Evolutionary conservation across 73 alveolate genomes (phyloP).

Genomic region (Symbiodinium natans): DNA sequence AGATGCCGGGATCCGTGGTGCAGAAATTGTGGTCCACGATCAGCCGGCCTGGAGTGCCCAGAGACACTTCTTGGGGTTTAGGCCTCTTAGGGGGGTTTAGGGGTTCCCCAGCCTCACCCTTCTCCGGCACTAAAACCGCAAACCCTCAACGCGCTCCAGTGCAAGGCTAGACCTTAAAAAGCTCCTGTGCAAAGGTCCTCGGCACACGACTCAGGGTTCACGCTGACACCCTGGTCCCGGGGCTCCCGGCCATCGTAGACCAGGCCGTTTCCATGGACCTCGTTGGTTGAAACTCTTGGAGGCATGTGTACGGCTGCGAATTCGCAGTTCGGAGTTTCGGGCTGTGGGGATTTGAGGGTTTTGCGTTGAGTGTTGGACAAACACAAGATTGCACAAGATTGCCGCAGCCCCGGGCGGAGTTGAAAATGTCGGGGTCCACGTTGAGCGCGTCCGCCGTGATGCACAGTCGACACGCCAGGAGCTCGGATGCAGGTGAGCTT

Average conservation of each 20-base stretch:
- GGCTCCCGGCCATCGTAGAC: conserved; percentile 99
- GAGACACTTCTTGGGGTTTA: not conserved
- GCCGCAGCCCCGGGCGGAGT: conserved; percentile 79
- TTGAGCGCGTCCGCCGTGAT: conserved; percentile 99
- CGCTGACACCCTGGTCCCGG: too few species aligned
- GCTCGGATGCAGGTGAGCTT: not conserved
- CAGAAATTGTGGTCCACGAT: conserved; percentile 98
- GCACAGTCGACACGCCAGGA: conserved; percentile 95
- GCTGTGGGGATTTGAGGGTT: too few species aligned
- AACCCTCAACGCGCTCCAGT: not conserved
- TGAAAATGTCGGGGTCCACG: conserved; percentile 98
- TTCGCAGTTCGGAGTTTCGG: too few species aligned
- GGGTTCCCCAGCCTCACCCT: not conserved
- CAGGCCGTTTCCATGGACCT: conserved; percentile 98
- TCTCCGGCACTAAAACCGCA: too few species aligned
- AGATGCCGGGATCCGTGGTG: conserved; percentile 98
- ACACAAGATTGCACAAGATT: too few species aligned
- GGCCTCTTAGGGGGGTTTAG: not conserved
- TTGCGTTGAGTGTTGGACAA: too few species aligned
- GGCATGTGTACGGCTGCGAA: too few species aligned
- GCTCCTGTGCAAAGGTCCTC: too few species aligned
- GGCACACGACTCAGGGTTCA: too few species aligned
- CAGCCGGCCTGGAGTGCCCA: conserved; percentile 69
- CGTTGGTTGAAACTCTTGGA: not conserved
- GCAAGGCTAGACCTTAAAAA: too few species aligned